Conservation (phyloP, 2,329 filamentous ascomycete genomes). For the Drechslerella coelobrocha region DNA sequence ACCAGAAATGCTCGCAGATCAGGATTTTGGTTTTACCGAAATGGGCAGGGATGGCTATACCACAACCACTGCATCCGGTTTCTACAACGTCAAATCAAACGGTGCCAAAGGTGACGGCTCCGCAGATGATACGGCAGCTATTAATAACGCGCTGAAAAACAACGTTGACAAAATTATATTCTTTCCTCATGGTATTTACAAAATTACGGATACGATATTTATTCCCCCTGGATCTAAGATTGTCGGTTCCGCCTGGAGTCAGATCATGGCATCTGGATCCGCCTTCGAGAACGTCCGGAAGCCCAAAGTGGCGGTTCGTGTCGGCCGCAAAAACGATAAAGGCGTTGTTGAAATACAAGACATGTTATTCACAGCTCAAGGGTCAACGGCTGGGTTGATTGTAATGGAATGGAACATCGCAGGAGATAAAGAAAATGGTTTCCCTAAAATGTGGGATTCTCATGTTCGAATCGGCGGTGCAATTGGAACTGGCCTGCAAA, state of each 20-base stretch:
- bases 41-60: no score
- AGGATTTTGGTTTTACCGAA: no score
- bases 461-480: slow-evolving; percentile 61
- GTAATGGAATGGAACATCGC: slow-evolving; percentile 75
- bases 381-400: slow-evolving; percentile 70
- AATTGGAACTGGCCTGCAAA: slow-evolving; percentile 61
- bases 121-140: slow-evolving; percentile 56
- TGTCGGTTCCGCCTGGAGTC: slow-evolving; percentile 58
- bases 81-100: slow-evolving; percentile 60
- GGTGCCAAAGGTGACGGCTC: slow-evolving; percentile 37
- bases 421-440: slow-evolving; percentile 58
- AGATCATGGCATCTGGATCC: slow-evolving; percentile 60
- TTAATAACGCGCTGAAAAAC: slow-evolving; percentile 61
- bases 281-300: slow-evolving; percentile 65
- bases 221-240: slow-evolving; percentile 60
- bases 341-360: slow-evolving; percentile 75
- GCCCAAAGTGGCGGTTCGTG: slow-evolving; percentile 70
- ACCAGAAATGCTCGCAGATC: no score
- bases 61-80: slow-evolving; percentile 57
- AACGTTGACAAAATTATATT: slow-evolving; percentile 65
- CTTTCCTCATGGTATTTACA: slow-evolving; percentile 67
- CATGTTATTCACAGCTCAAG: slow-evolving; percentile 72
- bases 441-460: slow-evolving; percentile 61
- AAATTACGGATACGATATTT: slow-evolving; percentile 61
- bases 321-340: slow-evolving; percentile 68